These are phyloP conservation scores for Podila epicladia DNA, from an alignment of 192 early-diverging fungal genomes.

Conservation along the genomic window DNA sequence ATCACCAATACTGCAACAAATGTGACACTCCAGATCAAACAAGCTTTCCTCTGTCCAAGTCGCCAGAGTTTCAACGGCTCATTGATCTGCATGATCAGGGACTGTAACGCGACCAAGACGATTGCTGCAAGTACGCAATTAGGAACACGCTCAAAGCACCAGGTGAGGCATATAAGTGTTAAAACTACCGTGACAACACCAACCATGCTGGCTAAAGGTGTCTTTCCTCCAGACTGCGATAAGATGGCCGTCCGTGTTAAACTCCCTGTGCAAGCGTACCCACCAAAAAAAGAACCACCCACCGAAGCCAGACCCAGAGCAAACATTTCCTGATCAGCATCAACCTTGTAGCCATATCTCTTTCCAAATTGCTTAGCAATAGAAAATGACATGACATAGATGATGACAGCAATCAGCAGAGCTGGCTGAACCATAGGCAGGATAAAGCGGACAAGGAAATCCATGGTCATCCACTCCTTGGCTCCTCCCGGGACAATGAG, in stretches of 20 bases:
- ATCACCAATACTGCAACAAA: slow-evolving; percentile 27
- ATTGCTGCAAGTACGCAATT: slow-evolving; percentile 81
- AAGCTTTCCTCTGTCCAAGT: slow-evolving; percentile 32
- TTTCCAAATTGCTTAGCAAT: slow-evolving; percentile 52
- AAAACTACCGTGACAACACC: slow-evolving; percentile 79
- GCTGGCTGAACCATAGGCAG: slow-evolving; percentile 46
- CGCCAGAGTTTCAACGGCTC: slow-evolving; percentile 45
- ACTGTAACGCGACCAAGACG: slow-evolving; percentile 66
- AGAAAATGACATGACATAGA: slow-evolving; percentile 52
- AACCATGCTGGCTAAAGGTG: slow-evolving; percentile 79
- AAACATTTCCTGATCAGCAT: slow-evolving; percentile 50
- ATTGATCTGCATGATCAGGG: slow-evolving; percentile 40
- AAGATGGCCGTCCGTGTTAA: slow-evolving; percentile 82
- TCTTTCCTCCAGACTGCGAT: slow-evolving; percentile 80
- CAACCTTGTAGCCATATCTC: slow-evolving; percentile 47
- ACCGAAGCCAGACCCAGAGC: slow-evolving; percentile 49
- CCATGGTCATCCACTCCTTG: slow-evolving; percentile 34
- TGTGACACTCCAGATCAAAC: slow-evolving; percentile 32
- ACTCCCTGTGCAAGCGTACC: slow-evolving; percentile 50
- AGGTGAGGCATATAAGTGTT: slow-evolving; percentile 80
- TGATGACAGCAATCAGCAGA: slow-evolving; percentile 43
- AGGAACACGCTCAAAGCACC: slow-evolving; percentile 85
- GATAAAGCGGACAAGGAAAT: slow-evolving; percentile 18
- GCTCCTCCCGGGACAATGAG: slow-evolving; percentile 28
- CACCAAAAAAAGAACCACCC: slow-evolving; percentile 46